These are phyloP conservation scores for Pyrus hybrid DNA, from an alignment of 331 rosid genomes.

Conservation along the genomic window DNA sequence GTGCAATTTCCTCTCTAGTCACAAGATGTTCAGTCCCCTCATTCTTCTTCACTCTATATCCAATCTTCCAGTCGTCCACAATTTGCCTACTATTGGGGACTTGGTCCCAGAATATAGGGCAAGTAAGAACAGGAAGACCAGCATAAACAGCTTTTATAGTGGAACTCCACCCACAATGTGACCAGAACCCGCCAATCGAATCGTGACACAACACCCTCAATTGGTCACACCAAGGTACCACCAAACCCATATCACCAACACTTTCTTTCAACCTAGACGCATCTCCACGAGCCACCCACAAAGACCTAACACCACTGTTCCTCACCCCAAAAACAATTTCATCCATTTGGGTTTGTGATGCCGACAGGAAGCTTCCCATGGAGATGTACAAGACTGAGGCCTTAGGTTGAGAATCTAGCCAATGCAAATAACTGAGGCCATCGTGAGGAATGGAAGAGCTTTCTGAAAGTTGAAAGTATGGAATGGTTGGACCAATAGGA, in stretches of 20 bases:
- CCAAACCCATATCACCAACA: conserved; percentile 25
- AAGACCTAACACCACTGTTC: conserved; percentile 27
- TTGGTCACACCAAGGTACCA: conserved; percentile 50
- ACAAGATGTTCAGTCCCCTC: neutral
- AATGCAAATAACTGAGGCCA: conserved; percentile 7
- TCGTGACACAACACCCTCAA: too few species aligned
- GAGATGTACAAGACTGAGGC: conserved; percentile 45
- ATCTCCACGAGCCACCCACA: conserved; percentile 41
- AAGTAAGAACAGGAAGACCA: conserved; percentile 24
- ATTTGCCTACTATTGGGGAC: neutral
- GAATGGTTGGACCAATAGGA: conserved; percentile 55
- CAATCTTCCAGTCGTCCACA: neutral
- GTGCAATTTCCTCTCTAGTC: neutral
- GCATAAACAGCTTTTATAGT: conserved; percentile 31
- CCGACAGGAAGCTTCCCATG: conserved; percentile 37
- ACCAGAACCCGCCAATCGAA: conserved; percentile 40
- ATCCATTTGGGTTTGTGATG: conserved; percentile 31
- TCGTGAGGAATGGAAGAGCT: neutral
- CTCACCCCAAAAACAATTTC: conserved; percentile 31
- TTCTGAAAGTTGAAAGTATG: conserved; percentile 21
- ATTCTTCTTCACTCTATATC: neutral
- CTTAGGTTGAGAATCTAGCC: conserved; percentile 40
- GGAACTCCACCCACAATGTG: conserved; percentile 54
- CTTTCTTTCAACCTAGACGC: conserved; percentile 8
- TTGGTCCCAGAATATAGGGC: neutral